Evolutionary conservation across 176 grass and related monocot species (phyloP).

Genomic region (Otatea glauca): DNA sequence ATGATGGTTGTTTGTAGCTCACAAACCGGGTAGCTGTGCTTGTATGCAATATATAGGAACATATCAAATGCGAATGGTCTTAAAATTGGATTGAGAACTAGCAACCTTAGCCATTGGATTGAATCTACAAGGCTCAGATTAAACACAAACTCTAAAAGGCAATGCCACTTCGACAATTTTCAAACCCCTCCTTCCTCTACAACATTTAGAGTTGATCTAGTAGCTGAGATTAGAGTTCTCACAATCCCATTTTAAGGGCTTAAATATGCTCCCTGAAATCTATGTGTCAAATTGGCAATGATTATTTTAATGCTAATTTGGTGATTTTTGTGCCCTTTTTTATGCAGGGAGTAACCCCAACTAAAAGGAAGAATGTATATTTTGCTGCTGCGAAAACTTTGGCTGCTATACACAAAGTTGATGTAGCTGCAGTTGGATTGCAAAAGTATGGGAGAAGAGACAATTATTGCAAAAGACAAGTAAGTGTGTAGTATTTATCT

Average conservation of each 20-base stretch:
- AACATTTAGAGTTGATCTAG: conserved; percentile 5
- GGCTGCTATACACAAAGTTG: conserved; percentile 76
- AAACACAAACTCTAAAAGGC: conserved; percentile 11
- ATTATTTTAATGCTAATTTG: neutral
- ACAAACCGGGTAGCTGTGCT: neutral
- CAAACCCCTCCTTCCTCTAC: neutral
- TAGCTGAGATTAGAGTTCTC: neutral
- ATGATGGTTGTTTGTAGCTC: neutral
- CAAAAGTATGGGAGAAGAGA: conserved; percentile 89
- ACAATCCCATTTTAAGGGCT: neutral
- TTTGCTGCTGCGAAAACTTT: conserved; percentile 69
- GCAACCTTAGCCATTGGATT: neutral
- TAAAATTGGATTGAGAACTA: neutral
- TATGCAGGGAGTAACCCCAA: conserved; percentile 60
- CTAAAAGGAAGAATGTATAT: conserved; percentile 69
- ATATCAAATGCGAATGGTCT: neutral
- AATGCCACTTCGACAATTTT: neutral
- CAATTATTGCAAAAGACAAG: conserved; percentile 98
- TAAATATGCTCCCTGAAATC: neutral
- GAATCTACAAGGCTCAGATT: neutral
- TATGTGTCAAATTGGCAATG: neutral
- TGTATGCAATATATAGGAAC: conserved; percentile 4
- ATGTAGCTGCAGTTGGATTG: conserved; percentile 70
- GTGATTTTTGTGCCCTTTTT: conserved; percentile 24
- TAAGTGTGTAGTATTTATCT: conserved; percentile 25